Conservation (phyloP, 148 eudicot species). For the Rhododendron williamsianum region DNA sequence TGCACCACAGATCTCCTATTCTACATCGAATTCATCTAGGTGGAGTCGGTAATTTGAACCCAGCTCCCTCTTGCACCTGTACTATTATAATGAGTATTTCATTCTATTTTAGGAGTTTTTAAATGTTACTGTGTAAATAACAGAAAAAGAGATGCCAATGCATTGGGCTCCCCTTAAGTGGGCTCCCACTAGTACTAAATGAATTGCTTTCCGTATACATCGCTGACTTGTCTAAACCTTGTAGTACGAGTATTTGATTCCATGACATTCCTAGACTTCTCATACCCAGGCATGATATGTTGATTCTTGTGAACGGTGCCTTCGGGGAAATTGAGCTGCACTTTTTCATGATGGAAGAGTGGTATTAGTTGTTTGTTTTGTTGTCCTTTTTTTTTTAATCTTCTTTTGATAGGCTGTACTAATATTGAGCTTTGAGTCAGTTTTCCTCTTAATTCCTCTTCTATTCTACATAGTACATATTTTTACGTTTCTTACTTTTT, state of each 20-base stretch:
- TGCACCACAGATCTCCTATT: not conserved
- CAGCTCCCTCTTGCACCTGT: not conserved
- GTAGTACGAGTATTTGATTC: not conserved
- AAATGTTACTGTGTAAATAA: not conserved
- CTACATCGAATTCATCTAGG: not conserved
- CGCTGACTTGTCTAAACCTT: not conserved
- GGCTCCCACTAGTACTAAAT: not conserved
- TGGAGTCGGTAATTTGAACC: not conserved
- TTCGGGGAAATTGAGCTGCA: not conserved
- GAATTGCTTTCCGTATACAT: not conserved
- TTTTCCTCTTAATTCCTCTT: not conserved
- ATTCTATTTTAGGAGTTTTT: not conserved
- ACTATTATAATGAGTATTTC: not conserved
- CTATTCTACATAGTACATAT: not conserved
- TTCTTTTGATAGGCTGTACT: not conserved
- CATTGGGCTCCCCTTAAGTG: not conserved
- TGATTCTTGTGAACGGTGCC: not conserved
- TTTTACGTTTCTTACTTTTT: not conserved
- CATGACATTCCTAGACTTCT: not conserved
- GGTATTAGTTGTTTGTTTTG: not conserved
- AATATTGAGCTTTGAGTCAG: not conserved
- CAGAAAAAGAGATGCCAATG: not conserved
- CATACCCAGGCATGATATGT: not conserved
- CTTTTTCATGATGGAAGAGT: not conserved
- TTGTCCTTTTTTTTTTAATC: not conserved